Evolutionary conservation across 352 stramenopile genomes (phyloP).

Genomic region (Globisporangium iwayamae): DNA sequence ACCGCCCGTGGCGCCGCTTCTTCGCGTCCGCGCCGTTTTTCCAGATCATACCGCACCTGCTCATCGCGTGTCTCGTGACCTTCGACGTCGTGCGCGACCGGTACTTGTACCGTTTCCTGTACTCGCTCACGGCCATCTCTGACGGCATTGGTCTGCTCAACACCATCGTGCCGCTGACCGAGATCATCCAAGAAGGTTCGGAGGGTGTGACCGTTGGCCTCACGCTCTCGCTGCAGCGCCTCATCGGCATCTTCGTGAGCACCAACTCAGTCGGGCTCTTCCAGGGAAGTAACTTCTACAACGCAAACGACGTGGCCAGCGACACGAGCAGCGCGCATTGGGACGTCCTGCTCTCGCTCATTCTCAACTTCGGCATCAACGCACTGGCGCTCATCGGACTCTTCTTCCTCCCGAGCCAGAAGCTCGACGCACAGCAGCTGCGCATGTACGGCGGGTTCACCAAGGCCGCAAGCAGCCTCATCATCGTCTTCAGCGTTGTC

Average conservation of each 20-base stretch:
- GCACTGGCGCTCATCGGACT: conserved; percentile 22
- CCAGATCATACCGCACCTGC: conserved; percentile 23
- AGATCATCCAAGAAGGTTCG: conserved; percentile 31
- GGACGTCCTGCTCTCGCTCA: conserved; percentile 24
- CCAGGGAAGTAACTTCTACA: conserved; percentile 26
- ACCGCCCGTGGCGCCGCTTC: conserved; percentile 28
- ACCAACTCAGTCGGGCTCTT: conserved; percentile 28
- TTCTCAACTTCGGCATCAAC: conserved; percentile 34
- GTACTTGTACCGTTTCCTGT: conserved; percentile 19
- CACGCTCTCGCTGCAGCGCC: conserved; percentile 23
- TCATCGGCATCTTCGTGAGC: conserved; percentile 28
- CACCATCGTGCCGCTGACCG: conserved; percentile 28
- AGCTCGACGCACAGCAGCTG: conserved; percentile 66
- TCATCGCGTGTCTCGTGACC: conserved; percentile 20
- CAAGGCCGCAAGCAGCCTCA: conserved; percentile 11
- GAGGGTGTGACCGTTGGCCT: conserved; percentile 25
- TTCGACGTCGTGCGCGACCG: conserved; percentile 22
- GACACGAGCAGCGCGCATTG: conserved; percentile 18
- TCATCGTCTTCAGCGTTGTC: conserved; percentile 3
- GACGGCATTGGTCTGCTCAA: conserved; percentile 28
- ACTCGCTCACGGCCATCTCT: conserved; percentile 23
- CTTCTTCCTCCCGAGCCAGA: conserved; percentile 42
- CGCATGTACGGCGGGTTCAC: conserved; percentile 71
- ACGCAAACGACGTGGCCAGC: conserved; percentile 7
- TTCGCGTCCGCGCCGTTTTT: conserved; percentile 29